Percentiles rank a stretch among this genome's conserved stretches.
These are phyloP conservation scores for Quercus bicolor DNA, from an alignment of 306 rosid species.

Conservation along the genomic window DNA sequence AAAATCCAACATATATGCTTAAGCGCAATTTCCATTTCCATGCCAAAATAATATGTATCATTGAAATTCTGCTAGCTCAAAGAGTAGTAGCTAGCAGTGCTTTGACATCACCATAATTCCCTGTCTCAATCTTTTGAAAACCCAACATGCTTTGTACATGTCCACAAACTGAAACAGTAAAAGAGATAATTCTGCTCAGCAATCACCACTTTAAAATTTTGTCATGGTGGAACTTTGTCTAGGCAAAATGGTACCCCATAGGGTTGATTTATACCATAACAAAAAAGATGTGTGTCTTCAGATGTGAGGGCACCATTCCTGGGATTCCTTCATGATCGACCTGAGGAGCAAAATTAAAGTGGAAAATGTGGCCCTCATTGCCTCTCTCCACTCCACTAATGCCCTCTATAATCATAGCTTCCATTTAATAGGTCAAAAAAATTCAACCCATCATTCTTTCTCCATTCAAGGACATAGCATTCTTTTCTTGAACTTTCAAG, in stretches of 20 bases:
- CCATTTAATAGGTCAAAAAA: not conserved
- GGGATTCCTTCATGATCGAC: conserved; percentile 10
- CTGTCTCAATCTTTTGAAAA: conserved; percentile 1
- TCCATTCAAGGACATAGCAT: not conserved
- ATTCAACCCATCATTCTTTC: not conserved
- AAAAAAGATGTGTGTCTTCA: conserved; percentile 9
- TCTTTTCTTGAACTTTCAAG: not conserved
- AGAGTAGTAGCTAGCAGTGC: no score
- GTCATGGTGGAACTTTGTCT: not conserved
- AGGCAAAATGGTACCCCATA: conserved; percentile 9
- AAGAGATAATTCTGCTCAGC: not conserved
- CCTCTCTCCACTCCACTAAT: conserved; percentile 16
- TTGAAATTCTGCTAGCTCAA: not conserved
- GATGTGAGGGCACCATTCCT: conserved; percentile 14
- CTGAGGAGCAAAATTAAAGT: conserved; percentile 16
- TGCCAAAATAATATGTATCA: no score
- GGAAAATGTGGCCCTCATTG: conserved; percentile 9
- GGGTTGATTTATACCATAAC: not conserved
- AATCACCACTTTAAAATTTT: not conserved
- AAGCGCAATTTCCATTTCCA: no score
- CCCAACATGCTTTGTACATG: not conserved
- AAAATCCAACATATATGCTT: no score
- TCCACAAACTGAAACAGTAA: not conserved
- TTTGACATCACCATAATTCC: not conserved
- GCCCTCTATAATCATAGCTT: conserved; percentile 17